A percentile compares a stretch with the other conserved stretches of the same genome.
phyloP scores from a whole-genome alignment of 768 basidiomycete genomes.

The Phaffia australis region DNA sequence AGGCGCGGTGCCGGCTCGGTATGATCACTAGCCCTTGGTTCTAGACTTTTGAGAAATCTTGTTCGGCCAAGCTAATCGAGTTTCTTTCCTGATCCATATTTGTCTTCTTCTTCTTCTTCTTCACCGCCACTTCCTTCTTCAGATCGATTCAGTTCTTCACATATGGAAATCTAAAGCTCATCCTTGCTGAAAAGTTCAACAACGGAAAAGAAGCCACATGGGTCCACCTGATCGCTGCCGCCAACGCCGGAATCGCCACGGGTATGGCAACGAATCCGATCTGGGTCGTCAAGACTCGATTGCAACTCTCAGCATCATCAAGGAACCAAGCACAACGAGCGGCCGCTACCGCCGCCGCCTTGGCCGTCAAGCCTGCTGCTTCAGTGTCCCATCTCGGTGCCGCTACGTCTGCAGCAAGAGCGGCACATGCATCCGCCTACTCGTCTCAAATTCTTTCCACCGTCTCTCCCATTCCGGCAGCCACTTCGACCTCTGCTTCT shows the following conservation, averaged over 20 bases:
- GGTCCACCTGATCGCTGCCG: constrained; percentile 77
- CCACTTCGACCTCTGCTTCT: background rate
- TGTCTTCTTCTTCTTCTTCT: background rate
- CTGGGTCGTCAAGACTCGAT: constrained; percentile 96
- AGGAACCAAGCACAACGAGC: constrained; percentile 19
- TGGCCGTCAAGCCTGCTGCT: constrained; percentile 35
- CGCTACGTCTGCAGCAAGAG: background rate
- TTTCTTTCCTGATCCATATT: background rate
- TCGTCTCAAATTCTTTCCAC: constrained; percentile 8
- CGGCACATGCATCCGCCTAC: constrained; percentile 28
- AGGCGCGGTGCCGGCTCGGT: constrained; percentile 83
- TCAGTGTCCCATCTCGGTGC: constrained; percentile 6
- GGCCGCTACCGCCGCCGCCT: constrained; percentile 35
- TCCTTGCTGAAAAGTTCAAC: constrained; percentile 75
- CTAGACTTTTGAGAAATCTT: background rate
- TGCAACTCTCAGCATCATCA: constrained; percentile 53
- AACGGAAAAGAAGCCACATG: constrained; percentile 65
- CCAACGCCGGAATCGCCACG: constrained; percentile 72
- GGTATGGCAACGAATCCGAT: constrained; percentile 92
- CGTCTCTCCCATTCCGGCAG: constrained; percentile 7
- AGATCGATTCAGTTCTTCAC: constrained; percentile 92
- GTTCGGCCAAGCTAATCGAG: background rate
- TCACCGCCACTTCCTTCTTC: background rate
- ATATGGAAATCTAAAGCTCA: constrained; percentile 89
- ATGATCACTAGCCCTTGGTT: constrained; percentile 12